These are phyloP conservation scores for Kodamaea alishanica DNA, from an alignment of 1,139 yeast species.

Conservation along the genomic window DNA sequence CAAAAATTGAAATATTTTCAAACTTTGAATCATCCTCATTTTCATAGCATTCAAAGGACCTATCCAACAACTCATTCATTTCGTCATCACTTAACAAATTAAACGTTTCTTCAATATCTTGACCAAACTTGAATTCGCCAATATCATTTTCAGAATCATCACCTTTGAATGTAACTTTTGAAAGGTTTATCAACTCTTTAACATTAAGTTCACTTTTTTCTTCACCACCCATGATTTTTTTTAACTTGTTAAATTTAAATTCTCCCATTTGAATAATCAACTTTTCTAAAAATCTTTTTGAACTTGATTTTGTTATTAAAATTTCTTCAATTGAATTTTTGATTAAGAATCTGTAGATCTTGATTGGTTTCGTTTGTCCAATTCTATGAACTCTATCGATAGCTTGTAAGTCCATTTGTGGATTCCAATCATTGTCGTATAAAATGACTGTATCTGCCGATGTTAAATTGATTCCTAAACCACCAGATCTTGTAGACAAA, in stretches of 20 bases:
- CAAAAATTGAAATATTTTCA: conserved; percentile 49
- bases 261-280: conserved; percentile 82
- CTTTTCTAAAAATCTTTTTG: conserved; percentile 75
- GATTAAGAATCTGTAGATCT: conserved; percentile 72
- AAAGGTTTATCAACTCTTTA: conserved; percentile 30
- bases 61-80: conserved; percentile 50
- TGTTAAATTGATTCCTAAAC: conserved; percentile 81
- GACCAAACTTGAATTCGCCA: conserved; percentile 12
- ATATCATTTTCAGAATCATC: conserved; percentile 10
- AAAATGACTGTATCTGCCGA: conserved; percentile 88
- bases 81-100: conserved; percentile 34
- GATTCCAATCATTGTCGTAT: conserved; percentile 96
- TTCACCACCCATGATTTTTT: conserved; percentile 20
- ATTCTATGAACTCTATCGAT: conserved; percentile 94
- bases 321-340: conserved; percentile 81
- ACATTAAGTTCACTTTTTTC: conserved; percentile 16
- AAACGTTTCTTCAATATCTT: conserved; percentile 4
- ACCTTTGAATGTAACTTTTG: conserved; percentile 18
- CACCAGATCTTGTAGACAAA: conserved; percentile 90
- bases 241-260: conserved; percentile 51
- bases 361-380: conserved; percentile 82
- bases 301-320: conserved; percentile 69
- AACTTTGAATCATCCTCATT: conserved; percentile 21
- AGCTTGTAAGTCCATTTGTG: conserved; percentile 94
- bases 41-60: conserved; percentile 46